Conservation (phyloP, 2,329 filamentous ascomycete genomes). For the Tolypocladium ophioglossoides region DNA sequence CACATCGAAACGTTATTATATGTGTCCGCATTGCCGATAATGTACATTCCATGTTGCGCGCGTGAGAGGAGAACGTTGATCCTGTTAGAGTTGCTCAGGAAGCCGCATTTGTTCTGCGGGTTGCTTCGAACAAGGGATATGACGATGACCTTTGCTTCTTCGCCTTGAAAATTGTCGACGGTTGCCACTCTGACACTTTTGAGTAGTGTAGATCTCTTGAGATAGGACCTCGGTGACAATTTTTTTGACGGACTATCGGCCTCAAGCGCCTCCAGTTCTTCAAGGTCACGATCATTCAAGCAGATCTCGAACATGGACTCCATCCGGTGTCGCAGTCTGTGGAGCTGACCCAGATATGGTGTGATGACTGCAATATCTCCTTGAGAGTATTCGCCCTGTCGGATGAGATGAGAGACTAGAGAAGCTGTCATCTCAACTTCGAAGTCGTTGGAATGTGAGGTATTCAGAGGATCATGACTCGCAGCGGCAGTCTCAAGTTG, state of each 20-base stretch:
- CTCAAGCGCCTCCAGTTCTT: slow-evolving; percentile 35
- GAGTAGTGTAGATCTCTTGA: slow-evolving; percentile 25
- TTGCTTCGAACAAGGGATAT: slow-evolving; percentile 66
- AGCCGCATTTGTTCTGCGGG: slow-evolving; percentile 43
- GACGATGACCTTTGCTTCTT: slow-evolving; percentile 62
- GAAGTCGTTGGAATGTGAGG: slow-evolving; percentile 42
- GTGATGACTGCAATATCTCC: slow-evolving; percentile 63
- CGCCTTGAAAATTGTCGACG: slow-evolving; percentile 68
- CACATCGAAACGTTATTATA: slow-evolving; percentile 52
- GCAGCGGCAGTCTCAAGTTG: slow-evolving; percentile 28
- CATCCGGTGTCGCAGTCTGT: slow-evolving; percentile 36
- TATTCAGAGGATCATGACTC: slow-evolving; percentile 22
- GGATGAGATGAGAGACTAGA: slow-evolving; percentile 53
- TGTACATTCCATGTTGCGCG: slow-evolving; percentile 58
- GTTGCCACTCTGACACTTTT: slow-evolving; percentile 48
- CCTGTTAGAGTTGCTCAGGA: slow-evolving; percentile 54
- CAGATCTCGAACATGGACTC: slow-evolving; percentile 45
- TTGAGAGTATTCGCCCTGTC: slow-evolving; percentile 48
- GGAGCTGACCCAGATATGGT: slow-evolving; percentile 49
- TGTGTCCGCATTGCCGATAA: slow-evolving; percentile 57
- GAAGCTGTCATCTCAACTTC: slow-evolving; percentile 55
- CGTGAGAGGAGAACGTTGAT: slow-evolving; percentile 61
- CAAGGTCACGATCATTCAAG: slow-evolving; percentile 51
- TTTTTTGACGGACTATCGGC: slow-evolving; percentile 1
- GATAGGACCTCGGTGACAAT: slow-evolving; percentile 3